Evolutionary conservation across 306 rosid genomes (phyloP).

Genomic region (Vigna radiata): DNA sequence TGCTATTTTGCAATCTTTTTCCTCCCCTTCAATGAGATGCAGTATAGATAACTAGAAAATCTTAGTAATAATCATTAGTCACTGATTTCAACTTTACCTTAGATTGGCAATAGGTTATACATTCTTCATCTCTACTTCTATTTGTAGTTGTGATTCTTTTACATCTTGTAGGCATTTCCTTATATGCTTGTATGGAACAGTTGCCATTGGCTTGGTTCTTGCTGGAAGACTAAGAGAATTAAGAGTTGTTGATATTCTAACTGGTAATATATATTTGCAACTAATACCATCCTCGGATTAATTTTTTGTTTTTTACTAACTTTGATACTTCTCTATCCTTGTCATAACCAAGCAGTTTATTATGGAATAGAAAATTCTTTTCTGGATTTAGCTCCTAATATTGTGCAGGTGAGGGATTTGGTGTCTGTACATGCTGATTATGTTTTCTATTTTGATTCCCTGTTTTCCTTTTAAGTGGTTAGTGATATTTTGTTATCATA

Average conservation of each 20-base stretch:
- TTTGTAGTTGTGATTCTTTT: constrained; percentile 45
- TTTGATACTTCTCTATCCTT: constrained; percentile 36
- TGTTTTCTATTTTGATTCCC: constrained; percentile 13
- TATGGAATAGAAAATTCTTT: constrained; percentile 82
- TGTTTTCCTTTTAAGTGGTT: constrained; percentile 30
- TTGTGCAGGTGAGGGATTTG: constrained; percentile 70
- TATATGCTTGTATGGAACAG: constrained; percentile 82
- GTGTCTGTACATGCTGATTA: constrained; percentile 8
- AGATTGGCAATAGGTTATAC: constrained; percentile 17
- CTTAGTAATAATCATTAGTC: constrained; percentile 23
- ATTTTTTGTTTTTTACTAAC: constrained; percentile 40
- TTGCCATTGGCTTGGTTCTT: constrained; percentile 70
- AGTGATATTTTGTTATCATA: constrained; percentile 40
- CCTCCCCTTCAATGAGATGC: not conserved
- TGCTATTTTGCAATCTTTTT: constrained; percentile 25
- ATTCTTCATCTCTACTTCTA: constrained; percentile 26
- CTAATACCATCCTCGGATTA: constrained; percentile 13
- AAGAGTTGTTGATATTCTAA: constrained; percentile 70
- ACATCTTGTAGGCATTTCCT: constrained; percentile 84
- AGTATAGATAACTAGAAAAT: constrained; percentile 22
- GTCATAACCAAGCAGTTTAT: constrained; percentile 65
- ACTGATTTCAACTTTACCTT: constrained; percentile 34
- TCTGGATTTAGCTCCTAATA: constrained; percentile 72
- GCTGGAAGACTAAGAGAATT: constrained; percentile 80
- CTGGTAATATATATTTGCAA: constrained; percentile 60